These are phyloP conservation scores for Clathrus columnatus DNA, from an alignment of 768 basidiomycete species.

Conservation along the genomic window DNA sequence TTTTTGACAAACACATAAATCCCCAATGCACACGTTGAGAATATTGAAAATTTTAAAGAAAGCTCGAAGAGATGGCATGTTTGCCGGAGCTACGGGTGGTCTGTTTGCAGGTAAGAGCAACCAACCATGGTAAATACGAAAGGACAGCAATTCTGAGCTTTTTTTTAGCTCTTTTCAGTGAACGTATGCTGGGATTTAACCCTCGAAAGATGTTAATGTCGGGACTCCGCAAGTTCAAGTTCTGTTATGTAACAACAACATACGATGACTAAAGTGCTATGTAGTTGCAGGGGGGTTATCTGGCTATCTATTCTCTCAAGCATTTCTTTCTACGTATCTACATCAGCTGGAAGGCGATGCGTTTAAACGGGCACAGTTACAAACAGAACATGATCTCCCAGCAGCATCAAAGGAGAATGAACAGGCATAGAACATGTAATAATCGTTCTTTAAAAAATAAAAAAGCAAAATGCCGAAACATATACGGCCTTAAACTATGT, in stretches of 20 bases:
- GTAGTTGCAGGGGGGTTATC: slow-evolving; percentile 5
- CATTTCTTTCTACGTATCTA: slow-evolving; percentile 3
- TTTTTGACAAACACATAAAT: too few relatives aligned
- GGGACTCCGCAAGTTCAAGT: slow-evolving; percentile 2
- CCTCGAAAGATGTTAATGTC: not conserved
- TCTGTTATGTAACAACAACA: too few relatives aligned
- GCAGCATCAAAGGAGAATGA: too few relatives aligned
- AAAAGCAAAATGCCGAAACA: not conserved
- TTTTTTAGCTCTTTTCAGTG: slow-evolving; percentile 1
- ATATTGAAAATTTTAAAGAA: not conserved
- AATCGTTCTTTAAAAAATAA: too few relatives aligned
- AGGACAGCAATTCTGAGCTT: too few relatives aligned
- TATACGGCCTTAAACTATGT: not conserved
- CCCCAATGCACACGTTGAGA: too few relatives aligned
- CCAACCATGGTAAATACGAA: too few relatives aligned
- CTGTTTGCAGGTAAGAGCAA: slow-evolving; percentile 10
- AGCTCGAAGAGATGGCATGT: slow-evolving; percentile 9
- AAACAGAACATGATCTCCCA: too few relatives aligned
- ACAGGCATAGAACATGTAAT: too few relatives aligned
- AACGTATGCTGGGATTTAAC: slow-evolving; percentile 4
- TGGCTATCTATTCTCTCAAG: slow-evolving; percentile 9
- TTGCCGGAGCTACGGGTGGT: slow-evolving; percentile 6
- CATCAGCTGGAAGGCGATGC: not conserved
- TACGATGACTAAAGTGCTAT: not conserved
- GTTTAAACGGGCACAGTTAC: not conserved